Conservation (phyloP, 1,139 yeast species). For the Lodderomyces margitis region DNA sequence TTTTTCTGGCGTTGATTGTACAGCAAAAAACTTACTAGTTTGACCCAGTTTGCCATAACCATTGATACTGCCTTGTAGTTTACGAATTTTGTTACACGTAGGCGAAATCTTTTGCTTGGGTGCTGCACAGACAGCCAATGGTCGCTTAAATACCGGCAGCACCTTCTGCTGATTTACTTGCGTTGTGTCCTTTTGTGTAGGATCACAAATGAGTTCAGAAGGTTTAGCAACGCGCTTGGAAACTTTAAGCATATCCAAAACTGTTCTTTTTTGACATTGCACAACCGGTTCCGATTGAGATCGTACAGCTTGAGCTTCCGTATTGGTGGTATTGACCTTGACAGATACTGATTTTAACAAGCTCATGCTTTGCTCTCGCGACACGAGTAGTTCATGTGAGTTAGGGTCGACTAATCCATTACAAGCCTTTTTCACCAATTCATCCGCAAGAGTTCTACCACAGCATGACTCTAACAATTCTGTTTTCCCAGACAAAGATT, state of each 20-base stretch:
- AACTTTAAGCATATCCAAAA: constrained; percentile 12
- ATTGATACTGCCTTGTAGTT: constrained; percentile 3
- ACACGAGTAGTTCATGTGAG: constrained; percentile 45
- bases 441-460: constrained; percentile 52
- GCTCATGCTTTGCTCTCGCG: constrained; percentile 43
- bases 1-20: constrained; percentile 22
- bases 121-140: constrained; percentile 1
- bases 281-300: constrained; percentile 11
- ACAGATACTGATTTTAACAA: constrained; percentile 27
- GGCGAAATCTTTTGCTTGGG: constrained; percentile 12
- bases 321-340: constrained; percentile 4
- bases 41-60: constrained; percentile 2
- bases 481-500: constrained; percentile 26
- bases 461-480: constrained; percentile 57
- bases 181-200: background rate
- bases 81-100: constrained; percentile 12
- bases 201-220: background rate
- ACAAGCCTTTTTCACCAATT: constrained; percentile 57
- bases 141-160: background rate
- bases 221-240: constrained; percentile 5
- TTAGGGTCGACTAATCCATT: constrained; percentile 67
- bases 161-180: background rate
- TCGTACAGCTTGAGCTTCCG: constrained; percentile 5
- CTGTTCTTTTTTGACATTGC: constrained; percentile 8
- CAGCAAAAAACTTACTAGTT: constrained; percentile 15